These are phyloP conservation scores for Pichia rugopelliculosa DNA, from an alignment of 805 yeast genomes.

Conservation along the genomic window DNA sequence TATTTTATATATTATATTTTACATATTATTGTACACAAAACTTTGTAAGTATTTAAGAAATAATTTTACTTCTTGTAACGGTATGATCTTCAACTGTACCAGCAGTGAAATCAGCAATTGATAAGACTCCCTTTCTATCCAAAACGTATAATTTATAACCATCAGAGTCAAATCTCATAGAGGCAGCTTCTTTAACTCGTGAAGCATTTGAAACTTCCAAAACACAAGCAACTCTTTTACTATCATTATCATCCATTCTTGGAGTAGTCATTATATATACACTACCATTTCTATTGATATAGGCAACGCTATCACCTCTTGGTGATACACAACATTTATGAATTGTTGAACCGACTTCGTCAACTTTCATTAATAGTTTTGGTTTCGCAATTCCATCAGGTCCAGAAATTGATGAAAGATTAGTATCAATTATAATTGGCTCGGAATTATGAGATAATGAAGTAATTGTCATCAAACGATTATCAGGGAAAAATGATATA, in stretches of 20 bases:
- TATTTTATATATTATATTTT: not conserved
- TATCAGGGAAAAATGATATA: conserved; percentile 63
- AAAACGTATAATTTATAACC: conserved; percentile 73
- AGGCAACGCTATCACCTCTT: conserved; percentile 78
- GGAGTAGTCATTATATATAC: conserved; percentile 64
- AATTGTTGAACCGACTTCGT: conserved; percentile 74
- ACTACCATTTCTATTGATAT: conserved; percentile 70
- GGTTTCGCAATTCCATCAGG: conserved; percentile 49
- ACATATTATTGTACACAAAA: not conserved
- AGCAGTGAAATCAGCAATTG: conserved; percentile 81
- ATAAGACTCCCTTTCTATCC: conserved; percentile 75
- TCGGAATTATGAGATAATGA: conserved; percentile 58
- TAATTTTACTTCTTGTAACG: conserved; percentile 58
- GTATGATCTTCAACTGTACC: conserved; percentile 68
- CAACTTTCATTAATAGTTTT: conserved; percentile 51
- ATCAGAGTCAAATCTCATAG: conserved; percentile 65
- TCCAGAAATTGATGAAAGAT: conserved; percentile 38
- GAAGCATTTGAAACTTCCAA: conserved; percentile 76
- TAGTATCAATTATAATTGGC: conserved; percentile 61
- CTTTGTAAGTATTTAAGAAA: conserved; percentile 25
- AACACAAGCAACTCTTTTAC: conserved; percentile 54
- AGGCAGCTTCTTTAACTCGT: conserved; percentile 69
- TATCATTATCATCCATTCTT: conserved; percentile 45
- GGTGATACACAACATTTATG: conserved; percentile 75
- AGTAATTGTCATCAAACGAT: conserved; percentile 43